Conservation (phyloP, 805 yeast genomes). For the Metschnikowia koreensis region DNA sequence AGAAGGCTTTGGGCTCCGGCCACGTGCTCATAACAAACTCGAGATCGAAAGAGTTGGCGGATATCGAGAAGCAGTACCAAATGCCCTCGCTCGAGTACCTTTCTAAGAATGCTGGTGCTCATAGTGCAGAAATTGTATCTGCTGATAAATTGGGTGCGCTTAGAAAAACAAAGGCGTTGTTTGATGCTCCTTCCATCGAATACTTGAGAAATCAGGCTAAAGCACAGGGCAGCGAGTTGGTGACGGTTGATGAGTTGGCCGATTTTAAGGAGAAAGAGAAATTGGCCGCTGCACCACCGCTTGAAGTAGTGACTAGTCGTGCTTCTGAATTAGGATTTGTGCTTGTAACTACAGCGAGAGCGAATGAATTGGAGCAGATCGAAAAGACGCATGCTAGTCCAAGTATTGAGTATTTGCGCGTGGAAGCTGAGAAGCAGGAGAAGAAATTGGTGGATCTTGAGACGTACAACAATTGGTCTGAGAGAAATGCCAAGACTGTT, state of each 20-base stretch:
- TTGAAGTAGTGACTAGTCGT: constrained; percentile 21
- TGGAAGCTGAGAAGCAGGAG: constrained; percentile 3
- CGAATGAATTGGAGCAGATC: constrained; percentile 1
- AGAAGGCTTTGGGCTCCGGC: constrained; percentile 6
- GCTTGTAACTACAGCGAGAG: constrained; percentile 15
- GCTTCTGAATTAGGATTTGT: constrained; percentile 26
- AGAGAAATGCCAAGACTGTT: constrained; percentile 2
- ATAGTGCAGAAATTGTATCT: constrained; percentile 4
- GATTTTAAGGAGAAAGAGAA: constrained; percentile 2
- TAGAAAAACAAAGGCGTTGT: not conserved
- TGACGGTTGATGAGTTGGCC: constrained; percentile 6
- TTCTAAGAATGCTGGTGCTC: not conserved
- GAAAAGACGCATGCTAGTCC: constrained; percentile 8
- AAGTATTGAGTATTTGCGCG: constrained; percentile 4
- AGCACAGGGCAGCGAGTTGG: constrained; percentile 1
- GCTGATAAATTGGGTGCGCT: constrained; percentile 1
- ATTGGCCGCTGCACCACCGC: constrained; percentile 13
- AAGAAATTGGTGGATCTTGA: not conserved
- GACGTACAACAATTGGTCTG: not conserved
- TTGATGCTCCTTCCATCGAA: constrained; percentile 9
- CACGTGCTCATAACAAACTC: constrained; percentile 9
- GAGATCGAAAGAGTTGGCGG: constrained; percentile 2
- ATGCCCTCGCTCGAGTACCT: constrained; percentile 10
- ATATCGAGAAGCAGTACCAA: constrained; percentile 2
- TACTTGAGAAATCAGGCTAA: constrained; percentile 12